A percentile compares a stretch with the other conserved stretches of the same genome.
phyloP scores from a whole-genome alignment of 352 stramenopile genomes.

The Detonula confervacea region DNA sequence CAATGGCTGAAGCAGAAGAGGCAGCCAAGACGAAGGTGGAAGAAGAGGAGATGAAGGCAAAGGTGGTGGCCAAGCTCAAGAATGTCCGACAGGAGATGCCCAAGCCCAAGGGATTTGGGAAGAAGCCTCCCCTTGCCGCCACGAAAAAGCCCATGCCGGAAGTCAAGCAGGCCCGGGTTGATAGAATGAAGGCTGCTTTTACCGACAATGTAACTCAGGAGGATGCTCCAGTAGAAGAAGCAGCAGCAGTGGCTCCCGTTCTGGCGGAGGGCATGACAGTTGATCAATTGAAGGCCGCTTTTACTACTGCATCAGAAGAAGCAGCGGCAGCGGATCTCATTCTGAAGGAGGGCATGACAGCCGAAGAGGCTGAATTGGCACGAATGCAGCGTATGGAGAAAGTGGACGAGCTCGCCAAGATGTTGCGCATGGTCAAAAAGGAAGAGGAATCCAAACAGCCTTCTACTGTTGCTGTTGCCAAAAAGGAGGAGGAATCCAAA shows the following conservation, averaged over 20 bases:
- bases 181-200: conserved; percentile 19
- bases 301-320: not conserved
- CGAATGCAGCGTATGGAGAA: conserved; percentile 14
- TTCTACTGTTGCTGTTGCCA: not conserved
- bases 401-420: conserved; percentile 22
- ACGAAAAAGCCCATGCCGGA: conserved; percentile 19
- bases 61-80: not conserved
- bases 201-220: conserved; percentile 5
- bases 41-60: not conserved
- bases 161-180: not conserved
- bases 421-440: not conserved
- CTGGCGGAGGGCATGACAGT: conserved; percentile 6
- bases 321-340: not conserved
- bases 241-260: conserved; percentile 25
- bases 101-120: conserved; percentile 48
- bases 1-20: conserved; percentile 13
- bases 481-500: too few species aligned
- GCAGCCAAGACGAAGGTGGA: conserved; percentile 1
- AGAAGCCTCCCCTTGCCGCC: conserved; percentile 25
- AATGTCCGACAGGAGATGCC: conserved; percentile 6
- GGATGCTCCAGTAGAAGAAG: conserved; percentile 33
- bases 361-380: conserved; percentile 37
- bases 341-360: conserved; percentile 21
- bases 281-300: not conserved
- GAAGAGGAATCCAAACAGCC: not conserved